phyloP scores from a whole-genome alignment of 2,329 filamentous ascomycete species.

The Aplosporella prunicola region DNA sequence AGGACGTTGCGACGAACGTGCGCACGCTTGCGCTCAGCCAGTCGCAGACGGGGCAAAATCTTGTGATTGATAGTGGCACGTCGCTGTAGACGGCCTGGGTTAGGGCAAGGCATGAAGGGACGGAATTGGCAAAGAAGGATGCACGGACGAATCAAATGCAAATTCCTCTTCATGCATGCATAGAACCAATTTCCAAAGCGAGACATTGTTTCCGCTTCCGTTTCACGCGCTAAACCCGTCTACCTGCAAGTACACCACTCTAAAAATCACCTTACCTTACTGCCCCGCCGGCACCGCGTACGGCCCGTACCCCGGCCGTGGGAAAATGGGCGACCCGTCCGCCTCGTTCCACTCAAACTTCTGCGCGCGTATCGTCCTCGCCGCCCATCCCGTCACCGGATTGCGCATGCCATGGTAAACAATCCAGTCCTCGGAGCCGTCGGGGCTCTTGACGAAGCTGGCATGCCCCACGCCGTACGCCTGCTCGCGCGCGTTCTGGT shows the following conservation, averaged over 20 bases:
- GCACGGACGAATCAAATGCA: too few relatives aligned
- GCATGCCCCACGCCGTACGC: slow-evolving; percentile 44
- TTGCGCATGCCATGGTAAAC: slow-evolving; percentile 46
- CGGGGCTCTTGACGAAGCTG: slow-evolving; percentile 40
- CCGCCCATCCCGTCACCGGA: slow-evolving; percentile 38
- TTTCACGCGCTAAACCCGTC: too few relatives aligned
- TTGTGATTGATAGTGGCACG: slow-evolving; percentile 28
- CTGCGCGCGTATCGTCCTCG: slow-evolving; percentile 41
- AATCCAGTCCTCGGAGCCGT: slow-evolving; percentile 41
- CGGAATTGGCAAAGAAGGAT: too few relatives aligned
- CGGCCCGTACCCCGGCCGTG: slow-evolving; percentile 40
- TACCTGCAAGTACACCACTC: too few relatives aligned
- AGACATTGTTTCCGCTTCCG: too few relatives aligned
- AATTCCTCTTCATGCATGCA: too few relatives aligned
- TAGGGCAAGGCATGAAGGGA: too few relatives aligned
- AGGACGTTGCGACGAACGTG: slow-evolving; percentile 29
- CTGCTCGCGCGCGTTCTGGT: slow-evolving; percentile 36
- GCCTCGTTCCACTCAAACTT: slow-evolving; percentile 39
- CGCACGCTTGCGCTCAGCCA: slow-evolving; percentile 24
- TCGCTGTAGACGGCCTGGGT: slow-evolving; percentile 22
- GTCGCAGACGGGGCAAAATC: slow-evolving; percentile 29
- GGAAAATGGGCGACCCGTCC: slow-evolving; percentile 41
- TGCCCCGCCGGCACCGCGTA: slow-evolving; percentile 32
- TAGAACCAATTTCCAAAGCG: too few relatives aligned
- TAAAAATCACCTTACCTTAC: too few relatives aligned